Evolutionary conservation across 129 eudicot genomes (phyloP).

Genomic region (sunflower (Helianthus annuus)): DNA sequence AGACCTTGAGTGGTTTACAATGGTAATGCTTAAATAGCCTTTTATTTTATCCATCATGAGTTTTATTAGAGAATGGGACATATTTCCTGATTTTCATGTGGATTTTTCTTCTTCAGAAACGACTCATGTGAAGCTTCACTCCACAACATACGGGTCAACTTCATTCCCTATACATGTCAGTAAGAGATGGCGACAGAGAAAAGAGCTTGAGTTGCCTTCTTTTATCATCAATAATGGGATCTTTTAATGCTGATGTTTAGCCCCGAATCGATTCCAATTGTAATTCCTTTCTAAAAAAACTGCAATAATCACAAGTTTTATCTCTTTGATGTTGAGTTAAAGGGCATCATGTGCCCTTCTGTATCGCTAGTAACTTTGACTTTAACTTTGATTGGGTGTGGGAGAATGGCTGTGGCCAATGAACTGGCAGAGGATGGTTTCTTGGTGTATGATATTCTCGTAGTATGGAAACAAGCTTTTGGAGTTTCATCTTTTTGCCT

Average conservation of each 20-base stretch:
- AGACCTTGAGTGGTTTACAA: too few species aligned
- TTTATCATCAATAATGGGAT: background rate
- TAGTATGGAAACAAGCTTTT: slow-evolving; percentile 6
- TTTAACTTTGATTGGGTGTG: slow-evolving; percentile 1
- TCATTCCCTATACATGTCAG: background rate
- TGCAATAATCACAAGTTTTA: background rate
- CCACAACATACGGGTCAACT: background rate
- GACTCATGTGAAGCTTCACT: background rate
- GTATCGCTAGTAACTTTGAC: background rate
- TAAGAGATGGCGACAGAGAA: background rate
- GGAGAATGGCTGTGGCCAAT: slow-evolving; percentile 18
- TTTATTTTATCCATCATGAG: too few species aligned
- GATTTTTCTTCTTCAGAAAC: background rate
- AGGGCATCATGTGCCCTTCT: background rate
- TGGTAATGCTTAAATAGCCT: too few species aligned
- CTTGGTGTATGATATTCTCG: slow-evolving; percentile 34
- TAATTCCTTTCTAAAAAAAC: too few species aligned
- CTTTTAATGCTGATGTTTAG: background rate
- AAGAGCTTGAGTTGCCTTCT: background rate
- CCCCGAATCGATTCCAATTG: too few species aligned
- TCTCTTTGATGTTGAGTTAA: background rate
- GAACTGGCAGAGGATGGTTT: slow-evolving; percentile 15
- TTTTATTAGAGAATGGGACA: too few species aligned
- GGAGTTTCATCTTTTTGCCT: slow-evolving; percentile 2
- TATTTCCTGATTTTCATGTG: background rate